These are phyloP conservation scores for Immersiporthe knoxdaviesiana DNA, from an alignment of 2,329 filamentous ascomycete genomes.

Conservation along the genomic window DNA sequence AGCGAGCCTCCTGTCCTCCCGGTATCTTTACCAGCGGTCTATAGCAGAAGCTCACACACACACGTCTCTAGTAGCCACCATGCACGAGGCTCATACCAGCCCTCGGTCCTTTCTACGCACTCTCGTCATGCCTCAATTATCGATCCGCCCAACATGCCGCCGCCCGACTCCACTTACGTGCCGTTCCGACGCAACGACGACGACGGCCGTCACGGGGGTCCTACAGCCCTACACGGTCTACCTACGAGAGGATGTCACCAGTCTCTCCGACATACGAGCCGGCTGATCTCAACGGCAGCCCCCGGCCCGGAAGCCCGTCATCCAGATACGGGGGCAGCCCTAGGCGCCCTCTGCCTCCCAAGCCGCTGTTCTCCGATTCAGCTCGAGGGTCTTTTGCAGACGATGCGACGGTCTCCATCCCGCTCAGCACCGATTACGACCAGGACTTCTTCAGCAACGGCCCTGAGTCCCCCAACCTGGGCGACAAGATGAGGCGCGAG, in stretches of 20 bases:
- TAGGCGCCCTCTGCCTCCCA: slow-evolving; percentile 82
- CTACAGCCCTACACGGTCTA: slow-evolving; percentile 27
- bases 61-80: slow-evolving; percentile 48
- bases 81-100: slow-evolving; percentile 54
- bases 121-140: slow-evolving; percentile 53
- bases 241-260: slow-evolving; percentile 68
- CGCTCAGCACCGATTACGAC: slow-evolving; percentile 61
- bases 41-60: slow-evolving; percentile 46
- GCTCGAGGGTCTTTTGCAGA: slow-evolving; percentile 60
- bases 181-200: slow-evolving; percentile 54
- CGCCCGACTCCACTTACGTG: slow-evolving; percentile 66
- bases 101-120: slow-evolving; percentile 53
- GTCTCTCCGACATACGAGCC: slow-evolving; percentile 79
- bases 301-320: slow-evolving; percentile 86
- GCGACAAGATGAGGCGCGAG: slow-evolving; percentile 57
- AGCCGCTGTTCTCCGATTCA: slow-evolving; percentile 75
- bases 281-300: slow-evolving; percentile 84
- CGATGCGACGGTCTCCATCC: slow-evolving; percentile 73
- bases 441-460: slow-evolving; percentile 72
- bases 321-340: slow-evolving; percentile 88
- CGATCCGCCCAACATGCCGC: slow-evolving; percentile 63
- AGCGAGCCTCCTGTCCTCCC: slow-evolving; percentile 29
- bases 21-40: slow-evolving; percentile 26
- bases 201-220: slow-evolving; percentile 55
- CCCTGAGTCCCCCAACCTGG: slow-evolving; percentile 52